Evolutionary conservation across 2,329 filamentous ascomycete genomes (phyloP), one percentile per base, ranked within the genome.

Genomic region (Pseudogymnoascus sp.): DNA sequence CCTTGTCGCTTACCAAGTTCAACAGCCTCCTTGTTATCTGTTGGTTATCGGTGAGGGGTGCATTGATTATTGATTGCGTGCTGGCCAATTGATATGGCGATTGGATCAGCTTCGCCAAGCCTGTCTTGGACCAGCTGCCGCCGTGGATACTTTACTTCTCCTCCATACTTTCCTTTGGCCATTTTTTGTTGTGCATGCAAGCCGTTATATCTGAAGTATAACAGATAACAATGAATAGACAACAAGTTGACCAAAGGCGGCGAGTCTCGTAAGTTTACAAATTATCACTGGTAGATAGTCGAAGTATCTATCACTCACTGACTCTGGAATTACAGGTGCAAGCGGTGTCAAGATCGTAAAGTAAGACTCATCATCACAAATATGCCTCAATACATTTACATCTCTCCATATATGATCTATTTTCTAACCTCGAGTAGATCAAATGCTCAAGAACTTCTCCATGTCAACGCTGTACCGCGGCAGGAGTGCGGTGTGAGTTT

Each of bases 271-370:
- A 34, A 57, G 51, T 57, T 34, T 57, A 13, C 25, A 57, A 11
- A 19, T 54, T 54, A 31, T 57, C 51, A 34, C 51, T 31, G n/a
- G 25, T 16, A 34, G 2, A 16, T 1, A 6, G 51, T 57, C n/a
- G 7, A 13, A 19, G 23, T 13, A 54, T 45, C 43, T 13, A 14
- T 54, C 51, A 34, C 23, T 19, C 28, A 34, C 37, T 62, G 61
- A 62, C 39, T 31, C 16, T 16, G 34, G 7, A 31, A 45, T 51
- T 23, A 11, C 37, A 66, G 65, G 3, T 66, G 65, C 37, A 66
- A 66, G 60, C 63, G 65, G 37, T 66, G 65, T 48, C 65, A 66
- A 23, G 63, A 65, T 57, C 65, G 65, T 51, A 66, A 66, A 54
- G 65, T 66, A 60, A 8, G 62, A 23, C 21, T 62, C 5, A 31